A percentile compares a stretch with the other conserved stretches of the same genome.
Conservation (phyloP, 2,329 filamentous ascomycete species). For the Cladorrhinum sp. region DNA sequence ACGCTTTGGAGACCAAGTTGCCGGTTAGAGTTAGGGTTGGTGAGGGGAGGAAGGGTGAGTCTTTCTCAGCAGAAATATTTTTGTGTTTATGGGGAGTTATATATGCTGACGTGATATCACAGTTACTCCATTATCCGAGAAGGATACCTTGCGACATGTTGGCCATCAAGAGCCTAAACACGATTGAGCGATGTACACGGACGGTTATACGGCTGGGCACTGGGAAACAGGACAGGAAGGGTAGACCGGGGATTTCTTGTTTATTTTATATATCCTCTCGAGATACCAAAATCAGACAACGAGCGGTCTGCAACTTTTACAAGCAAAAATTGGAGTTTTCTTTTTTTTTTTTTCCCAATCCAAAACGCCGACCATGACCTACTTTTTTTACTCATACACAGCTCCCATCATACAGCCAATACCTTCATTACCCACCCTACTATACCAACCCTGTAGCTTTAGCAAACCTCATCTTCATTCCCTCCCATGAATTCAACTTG, state of each 20-base stretch:
- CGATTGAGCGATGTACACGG: constrained; percentile 15
- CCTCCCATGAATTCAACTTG: constrained; percentile 66
- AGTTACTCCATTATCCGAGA: constrained; percentile 22
- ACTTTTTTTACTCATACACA: not conserved
- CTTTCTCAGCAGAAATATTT: not conserved
- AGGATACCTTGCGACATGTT: constrained; percentile 20
- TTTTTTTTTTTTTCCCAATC: not conserved
- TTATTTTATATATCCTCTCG: not conserved
- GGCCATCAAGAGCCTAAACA: constrained; percentile 24
- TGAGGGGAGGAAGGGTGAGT: constrained; percentile 31
- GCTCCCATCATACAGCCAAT: not conserved
- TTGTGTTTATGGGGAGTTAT: not conserved
- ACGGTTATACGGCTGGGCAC: no score
- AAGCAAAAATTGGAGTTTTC: not conserved
- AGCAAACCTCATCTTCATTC: constrained; percentile 62
- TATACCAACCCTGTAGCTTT: constrained; percentile 50
- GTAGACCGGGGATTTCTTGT: constrained; percentile 1
- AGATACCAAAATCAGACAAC: constrained; percentile 20
- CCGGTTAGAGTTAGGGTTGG: constrained; percentile 42
- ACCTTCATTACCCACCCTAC: constrained; percentile 4
- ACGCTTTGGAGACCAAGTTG: constrained; percentile 63
- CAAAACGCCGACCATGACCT: constrained; percentile 1
- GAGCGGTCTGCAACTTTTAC: not conserved
- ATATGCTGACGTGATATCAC: not conserved
- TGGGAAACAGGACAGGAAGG: constrained; percentile 1